Percentiles rank a stretch among this genome's conserved stretches.
phyloP scores from a whole-genome alignment of 2,329 filamentous ascomycete genomes.

The Fusarium hainanense region DNA sequence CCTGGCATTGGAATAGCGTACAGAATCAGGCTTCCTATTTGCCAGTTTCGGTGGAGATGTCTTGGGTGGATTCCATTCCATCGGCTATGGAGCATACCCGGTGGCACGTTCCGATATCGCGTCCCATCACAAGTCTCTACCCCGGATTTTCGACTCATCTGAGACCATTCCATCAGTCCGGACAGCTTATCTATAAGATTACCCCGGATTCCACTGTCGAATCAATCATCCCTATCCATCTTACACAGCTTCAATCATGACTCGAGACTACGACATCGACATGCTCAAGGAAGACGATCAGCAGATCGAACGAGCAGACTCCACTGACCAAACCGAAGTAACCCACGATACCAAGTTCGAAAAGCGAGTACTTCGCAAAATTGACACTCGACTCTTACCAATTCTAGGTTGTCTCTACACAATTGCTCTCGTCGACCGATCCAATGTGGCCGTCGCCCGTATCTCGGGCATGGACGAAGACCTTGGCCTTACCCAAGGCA shows the following conservation, averaged over 20 bases:
- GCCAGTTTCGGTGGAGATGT: neutral
- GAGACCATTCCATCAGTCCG: neutral
- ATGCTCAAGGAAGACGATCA: constrained; percentile 12
- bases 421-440: constrained; percentile 31
- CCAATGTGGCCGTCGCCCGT: constrained; percentile 30
- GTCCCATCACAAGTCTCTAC: neutral
- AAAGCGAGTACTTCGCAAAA: constrained; percentile 24
- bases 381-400: constrained; percentile 21
- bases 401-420: constrained; percentile 33
- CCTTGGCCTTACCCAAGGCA: constrained; percentile 13
- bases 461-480: constrained; percentile 35
- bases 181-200: neutral
- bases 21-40: neutral
- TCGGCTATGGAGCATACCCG: constrained; percentile 15
- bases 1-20: neutral
- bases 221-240: neutral
- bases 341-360: constrained; percentile 20
- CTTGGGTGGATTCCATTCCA: neutral
- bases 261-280: neutral
- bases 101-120: neutral
- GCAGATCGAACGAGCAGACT: constrained; percentile 1
- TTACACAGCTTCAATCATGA: neutral
- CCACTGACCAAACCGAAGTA: neutral
- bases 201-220: neutral
- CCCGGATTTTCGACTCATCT: neutral